These are phyloP conservation scores for Colletotrichum noveboracense DNA, from an alignment of 2,329 filamentous ascomycete genomes.

Conservation along the genomic window DNA sequence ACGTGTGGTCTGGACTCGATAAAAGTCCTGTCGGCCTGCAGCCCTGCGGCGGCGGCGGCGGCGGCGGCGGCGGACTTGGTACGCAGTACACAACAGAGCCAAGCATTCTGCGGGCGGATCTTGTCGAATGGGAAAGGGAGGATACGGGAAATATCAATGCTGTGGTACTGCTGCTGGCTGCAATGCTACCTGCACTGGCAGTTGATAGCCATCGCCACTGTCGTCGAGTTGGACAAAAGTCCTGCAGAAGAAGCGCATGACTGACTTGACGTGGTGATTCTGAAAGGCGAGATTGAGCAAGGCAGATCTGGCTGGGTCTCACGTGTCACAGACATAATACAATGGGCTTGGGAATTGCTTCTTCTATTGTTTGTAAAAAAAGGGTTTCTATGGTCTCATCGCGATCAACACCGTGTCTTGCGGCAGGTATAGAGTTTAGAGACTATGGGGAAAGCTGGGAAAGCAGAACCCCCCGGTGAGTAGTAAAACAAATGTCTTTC, in stretches of 20 bases:
- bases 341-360: background rate
- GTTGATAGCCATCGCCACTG: background rate
- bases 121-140: background rate
- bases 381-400: background rate
- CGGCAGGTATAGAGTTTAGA: background rate
- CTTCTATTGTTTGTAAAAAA: background rate
- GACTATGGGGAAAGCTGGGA: background rate
- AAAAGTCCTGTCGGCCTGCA: background rate
- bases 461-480: background rate
- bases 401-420: background rate
- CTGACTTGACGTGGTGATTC: background rate
- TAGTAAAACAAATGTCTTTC: background rate
- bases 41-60: background rate
- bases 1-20: background rate
- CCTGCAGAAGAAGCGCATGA: background rate
- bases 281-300: background rate
- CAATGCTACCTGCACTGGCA: background rate
- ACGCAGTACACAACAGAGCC: background rate
- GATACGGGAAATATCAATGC: background rate
- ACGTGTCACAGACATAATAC: background rate
- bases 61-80: too few species aligned
- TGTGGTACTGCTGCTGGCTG: background rate
- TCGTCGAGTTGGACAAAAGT: background rate
- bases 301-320: background rate
- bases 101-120: background rate